A percentile compares a stretch with the other conserved stretches of the same genome.
Evolutionary conservation across 345 rosid species (phyloP).

Genomic region (Aegle marmelos): DNA sequence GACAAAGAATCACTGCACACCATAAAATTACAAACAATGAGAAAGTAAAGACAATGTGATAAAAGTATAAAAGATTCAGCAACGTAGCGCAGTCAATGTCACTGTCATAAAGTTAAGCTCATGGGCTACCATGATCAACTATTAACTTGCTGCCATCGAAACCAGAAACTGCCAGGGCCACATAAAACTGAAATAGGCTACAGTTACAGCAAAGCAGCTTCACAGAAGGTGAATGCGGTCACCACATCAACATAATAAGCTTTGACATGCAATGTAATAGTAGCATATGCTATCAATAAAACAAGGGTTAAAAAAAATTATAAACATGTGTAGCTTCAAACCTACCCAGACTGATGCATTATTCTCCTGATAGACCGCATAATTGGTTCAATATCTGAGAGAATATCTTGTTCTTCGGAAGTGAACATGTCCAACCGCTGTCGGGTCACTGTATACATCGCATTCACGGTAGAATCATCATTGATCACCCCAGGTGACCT

Average conservation of each 20-base stretch:
- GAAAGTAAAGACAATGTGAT: background rate
- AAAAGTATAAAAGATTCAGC: background rate
- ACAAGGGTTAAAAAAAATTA: background rate
- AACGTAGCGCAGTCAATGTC: background rate
- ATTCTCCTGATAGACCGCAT: constrained; percentile 63
- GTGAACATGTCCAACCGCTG: constrained; percentile 79
- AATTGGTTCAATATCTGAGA: constrained; percentile 59
- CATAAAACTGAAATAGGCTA: background rate
- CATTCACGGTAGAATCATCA: constrained; percentile 32
- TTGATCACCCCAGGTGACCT: constrained; percentile 35
- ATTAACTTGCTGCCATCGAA: background rate
- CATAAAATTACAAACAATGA: background rate
- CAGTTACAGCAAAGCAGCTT: background rate
- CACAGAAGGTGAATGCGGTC: background rate
- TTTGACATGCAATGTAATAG: background rate
- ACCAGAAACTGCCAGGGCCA: constrained; percentile 1
- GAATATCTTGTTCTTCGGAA: constrained; percentile 77
- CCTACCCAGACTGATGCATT: constrained; percentile 65
- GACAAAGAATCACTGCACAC: background rate
- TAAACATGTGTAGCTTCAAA: constrained; percentile 2
- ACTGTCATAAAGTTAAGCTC: background rate
- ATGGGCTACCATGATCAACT: background rate
- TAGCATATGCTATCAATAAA: background rate
- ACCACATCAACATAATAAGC: background rate
- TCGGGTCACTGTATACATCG: constrained; percentile 52